phyloP scores from a whole-genome alignment of 176 grass and related monocot species.

The Oryza punctata region DNA sequence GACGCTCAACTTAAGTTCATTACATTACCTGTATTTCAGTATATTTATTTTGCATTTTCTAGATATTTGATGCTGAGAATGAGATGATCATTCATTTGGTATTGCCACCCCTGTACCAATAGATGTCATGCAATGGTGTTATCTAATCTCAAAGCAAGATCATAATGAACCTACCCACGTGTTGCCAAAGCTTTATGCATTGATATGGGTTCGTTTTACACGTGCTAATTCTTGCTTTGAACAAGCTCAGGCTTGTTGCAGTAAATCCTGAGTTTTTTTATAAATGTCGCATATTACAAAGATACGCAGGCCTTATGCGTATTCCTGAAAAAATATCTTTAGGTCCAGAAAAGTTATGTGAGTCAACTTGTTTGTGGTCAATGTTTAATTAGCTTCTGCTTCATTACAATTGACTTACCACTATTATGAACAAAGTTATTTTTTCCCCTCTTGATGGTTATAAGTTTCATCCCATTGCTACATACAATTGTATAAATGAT shows the following conservation, averaged over 20 bases:
- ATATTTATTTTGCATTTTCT: not conserved
- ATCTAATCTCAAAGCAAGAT: not conserved
- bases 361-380: not conserved
- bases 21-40: not conserved
- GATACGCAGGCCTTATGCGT: no score
- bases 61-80: not conserved
- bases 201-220: not conserved
- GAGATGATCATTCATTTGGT: not conserved
- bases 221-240: not conserved
- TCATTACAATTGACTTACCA: slow-evolving; percentile 14
- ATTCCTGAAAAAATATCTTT: no score
- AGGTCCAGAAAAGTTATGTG: not conserved
- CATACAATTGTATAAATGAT: not conserved
- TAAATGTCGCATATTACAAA: slow-evolving; percentile 10
- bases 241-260: not conserved
- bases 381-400: slow-evolving; percentile 7
- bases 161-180: not conserved
- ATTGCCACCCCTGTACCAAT: not conserved
- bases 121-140: not conserved
- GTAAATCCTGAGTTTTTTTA: not conserved
- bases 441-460: not conserved
- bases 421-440: not conserved
- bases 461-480: slow-evolving; percentile 1
- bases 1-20: not conserved
- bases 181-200: not conserved